phyloP scores from a whole-genome alignment of 148 eudicot genomes.

The Amaranthus palmeri region DNA sequence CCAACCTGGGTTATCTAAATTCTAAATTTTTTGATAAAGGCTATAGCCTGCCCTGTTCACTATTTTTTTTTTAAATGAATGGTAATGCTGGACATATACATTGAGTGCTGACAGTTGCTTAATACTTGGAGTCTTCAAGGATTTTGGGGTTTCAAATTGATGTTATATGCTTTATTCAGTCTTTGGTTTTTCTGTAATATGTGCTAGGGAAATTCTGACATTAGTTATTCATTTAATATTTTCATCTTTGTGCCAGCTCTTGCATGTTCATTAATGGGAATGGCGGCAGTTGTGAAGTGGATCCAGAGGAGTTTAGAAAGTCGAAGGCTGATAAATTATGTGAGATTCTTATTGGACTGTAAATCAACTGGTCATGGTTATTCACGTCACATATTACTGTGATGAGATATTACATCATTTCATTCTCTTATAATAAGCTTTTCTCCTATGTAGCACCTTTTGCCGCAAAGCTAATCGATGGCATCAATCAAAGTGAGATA shows the following conservation, averaged over 20 bases:
- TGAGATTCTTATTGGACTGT: conserved; percentile 34
- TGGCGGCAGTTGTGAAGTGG: conserved; percentile 60
- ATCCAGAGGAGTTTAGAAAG: conserved; percentile 45
- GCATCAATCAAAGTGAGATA: conserved; percentile 77
- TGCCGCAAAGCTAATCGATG: conserved; percentile 70
- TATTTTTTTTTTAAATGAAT: no score
- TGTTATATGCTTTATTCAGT: neutral
- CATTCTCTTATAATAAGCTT: neutral
- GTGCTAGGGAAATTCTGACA: neutral
- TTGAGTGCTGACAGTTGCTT: no score
- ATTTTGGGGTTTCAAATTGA: neutral
- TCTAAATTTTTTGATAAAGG: no score
- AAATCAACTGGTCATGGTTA: neutral
- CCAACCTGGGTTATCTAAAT: no score
- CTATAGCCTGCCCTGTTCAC: no score
- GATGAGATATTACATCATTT: neutral
- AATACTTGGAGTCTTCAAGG: neutral
- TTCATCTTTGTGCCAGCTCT: conserved; percentile 44
- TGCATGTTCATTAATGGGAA: conserved; percentile 55
- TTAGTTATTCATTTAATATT: neutral
- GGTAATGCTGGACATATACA: no score
- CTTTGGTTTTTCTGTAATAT: neutral
- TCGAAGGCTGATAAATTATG: conserved; percentile 67
- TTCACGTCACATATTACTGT: neutral
- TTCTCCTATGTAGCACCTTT: conserved; percentile 52